phyloP scores from a whole-genome alignment of 805 yeast genomes.

The Maudiozyma serrabonitensis region DNA sequence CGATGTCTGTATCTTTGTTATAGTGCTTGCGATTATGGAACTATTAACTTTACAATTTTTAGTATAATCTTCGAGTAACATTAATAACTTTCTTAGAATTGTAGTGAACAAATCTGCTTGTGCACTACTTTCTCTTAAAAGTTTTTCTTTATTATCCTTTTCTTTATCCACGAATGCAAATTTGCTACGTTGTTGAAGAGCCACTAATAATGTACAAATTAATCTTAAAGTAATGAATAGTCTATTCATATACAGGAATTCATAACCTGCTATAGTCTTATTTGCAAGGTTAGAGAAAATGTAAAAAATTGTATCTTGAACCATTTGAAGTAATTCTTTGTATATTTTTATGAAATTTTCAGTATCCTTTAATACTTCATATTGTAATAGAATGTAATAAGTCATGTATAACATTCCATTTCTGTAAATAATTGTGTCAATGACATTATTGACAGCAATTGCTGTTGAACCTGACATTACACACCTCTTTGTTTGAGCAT shows the following conservation, averaged over 20 bases:
- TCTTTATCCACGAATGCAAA: slow-evolving; percentile 3
- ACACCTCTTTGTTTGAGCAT: slow-evolving; percentile 19
- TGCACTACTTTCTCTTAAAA: slow-evolving; percentile 3
- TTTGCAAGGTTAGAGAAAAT: slow-evolving; percentile 26
- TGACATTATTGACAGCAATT: slow-evolving; percentile 17
- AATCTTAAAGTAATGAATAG: slow-evolving; percentile 18
- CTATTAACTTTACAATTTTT: slow-evolving; percentile 21
- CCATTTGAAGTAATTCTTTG: slow-evolving; percentile 18
- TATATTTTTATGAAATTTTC: slow-evolving; percentile 13
- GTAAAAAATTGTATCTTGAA: slow-evolving; percentile 24
- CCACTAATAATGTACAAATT: slow-evolving; percentile 19
- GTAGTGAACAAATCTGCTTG: slow-evolving; percentile 12
- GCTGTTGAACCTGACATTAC: slow-evolving; percentile 16
- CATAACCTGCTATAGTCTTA: slow-evolving; percentile 24
- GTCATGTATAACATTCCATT: slow-evolving; percentile 17
- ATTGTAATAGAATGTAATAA: slow-evolving; percentile 20
- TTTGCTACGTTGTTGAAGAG: slow-evolving; percentile 15
- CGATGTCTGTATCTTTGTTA: slow-evolving; percentile 11
- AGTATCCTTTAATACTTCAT: slow-evolving; percentile 14
- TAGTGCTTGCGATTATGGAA: slow-evolving; percentile 11
- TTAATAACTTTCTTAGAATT: slow-evolving; percentile 18
- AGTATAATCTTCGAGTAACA: slow-evolving; percentile 23
- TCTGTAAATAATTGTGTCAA: slow-evolving; percentile 23
- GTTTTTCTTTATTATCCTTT: not conserved
- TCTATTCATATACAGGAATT: slow-evolving; percentile 22